Conservation (phyloP, 2,329 filamentous ascomycete genomes). For the Fusarium chlamydosporum region DNA sequence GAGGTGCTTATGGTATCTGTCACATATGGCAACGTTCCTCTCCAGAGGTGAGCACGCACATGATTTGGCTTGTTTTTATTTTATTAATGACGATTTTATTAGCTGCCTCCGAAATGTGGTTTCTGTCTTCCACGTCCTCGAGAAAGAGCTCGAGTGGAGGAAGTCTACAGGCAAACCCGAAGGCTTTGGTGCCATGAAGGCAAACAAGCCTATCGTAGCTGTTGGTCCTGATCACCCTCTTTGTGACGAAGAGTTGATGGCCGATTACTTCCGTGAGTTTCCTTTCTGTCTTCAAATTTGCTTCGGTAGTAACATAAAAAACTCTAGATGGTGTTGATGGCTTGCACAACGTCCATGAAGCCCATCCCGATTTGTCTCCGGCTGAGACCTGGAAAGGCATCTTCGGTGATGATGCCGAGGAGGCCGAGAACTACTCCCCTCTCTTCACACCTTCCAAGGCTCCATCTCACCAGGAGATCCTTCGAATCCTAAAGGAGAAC, state of each 20-base stretch:
- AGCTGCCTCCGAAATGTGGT: constrained; percentile 91
- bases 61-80: not conserved
- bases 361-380: constrained; percentile 81
- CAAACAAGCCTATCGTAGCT: constrained; percentile 84
- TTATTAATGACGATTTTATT: constrained; percentile 3
- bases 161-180: constrained; percentile 74
- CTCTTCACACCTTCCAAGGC: constrained; percentile 82
- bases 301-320: constrained; percentile 17
- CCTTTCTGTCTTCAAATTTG: not conserved
- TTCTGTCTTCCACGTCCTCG: constrained; percentile 90
- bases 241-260: constrained; percentile 83
- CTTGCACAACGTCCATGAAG: constrained; percentile 79
- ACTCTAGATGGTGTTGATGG: constrained; percentile 80
- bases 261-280: constrained; percentile 86
- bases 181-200: constrained; percentile 80
- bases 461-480: constrained; percentile 86
- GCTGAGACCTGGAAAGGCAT: constrained; percentile 80
- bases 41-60: constrained; percentile 73
- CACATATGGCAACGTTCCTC: constrained; percentile 93
- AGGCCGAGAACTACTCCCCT: constrained; percentile 63
- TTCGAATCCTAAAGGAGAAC: constrained; percentile 86
- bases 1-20: constrained; percentile 88
- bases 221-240: constrained; percentile 89
- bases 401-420: constrained; percentile 63
- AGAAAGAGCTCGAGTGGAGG: constrained; percentile 90